Evolutionary conservation across 1,284 basidiomycete genomes (phyloP), one percentile per base, ranked within the genome.

Genomic region (Pseudozyma sp.): DNA sequence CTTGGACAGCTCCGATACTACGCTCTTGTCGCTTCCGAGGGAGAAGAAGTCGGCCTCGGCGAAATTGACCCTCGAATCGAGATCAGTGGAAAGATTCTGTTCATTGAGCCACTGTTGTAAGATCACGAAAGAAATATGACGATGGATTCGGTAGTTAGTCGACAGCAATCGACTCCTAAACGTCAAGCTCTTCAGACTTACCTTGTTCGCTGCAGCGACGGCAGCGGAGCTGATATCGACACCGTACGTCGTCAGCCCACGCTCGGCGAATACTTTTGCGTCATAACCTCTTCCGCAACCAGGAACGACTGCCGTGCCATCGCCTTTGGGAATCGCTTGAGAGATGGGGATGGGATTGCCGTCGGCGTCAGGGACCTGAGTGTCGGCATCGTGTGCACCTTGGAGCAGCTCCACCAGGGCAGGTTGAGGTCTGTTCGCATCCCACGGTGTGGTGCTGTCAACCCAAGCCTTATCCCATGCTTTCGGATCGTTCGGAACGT

Each of bases 391-490:
- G 39, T 77, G 67, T 9, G 35, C 50, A 10, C 70, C 72, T 8
- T 51, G 30, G 16, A 79, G 58, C 11, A 72, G 45, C 45, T 66
- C 64, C 4, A 75, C 49, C 10, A 79, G 66, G 19, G 75, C 75
- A 9, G 72, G 68, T 24, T 79, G 77, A 9, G 77, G 55, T 40
- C 45, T 55, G 6, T 54, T 54, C 16, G 68, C 56, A 47, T 79
- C 77, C 77, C 77, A 79, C 0, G 77, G 77, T 7, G 75, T 79
- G 13, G 64, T 55, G 39, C 50, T 61, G 42, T 71, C 58, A 31
- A 75, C 44, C 77, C 77, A 79, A 10, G 75, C 75, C 33, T 74
- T 42, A 30, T 79, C 72, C 77, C 77, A 79, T 17, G 64, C 72
- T n/a, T 75, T 71, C 1, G 68, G 64, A 50, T 75, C 72, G 47